Conservation (phyloP, 305 asterid species). For the Striga hermonthica region DNA sequence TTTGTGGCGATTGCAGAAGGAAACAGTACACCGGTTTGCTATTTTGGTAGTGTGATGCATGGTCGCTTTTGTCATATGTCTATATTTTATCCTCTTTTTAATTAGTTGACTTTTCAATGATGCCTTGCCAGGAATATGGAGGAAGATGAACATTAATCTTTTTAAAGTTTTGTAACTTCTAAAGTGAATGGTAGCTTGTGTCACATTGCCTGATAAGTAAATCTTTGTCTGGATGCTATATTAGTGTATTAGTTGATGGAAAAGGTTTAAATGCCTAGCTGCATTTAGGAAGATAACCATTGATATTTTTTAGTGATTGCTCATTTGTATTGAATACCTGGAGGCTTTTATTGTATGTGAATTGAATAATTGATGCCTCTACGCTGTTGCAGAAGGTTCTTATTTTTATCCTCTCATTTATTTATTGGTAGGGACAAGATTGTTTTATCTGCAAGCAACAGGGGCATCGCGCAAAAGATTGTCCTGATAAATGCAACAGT, state of each 20-base stretch:
- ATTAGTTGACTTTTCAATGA: too few species aligned
- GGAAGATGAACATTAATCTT: conserved; percentile 1
- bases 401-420: conserved; percentile 8
- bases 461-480: conserved; percentile 91
- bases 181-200: too few species aligned
- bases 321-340: neutral
- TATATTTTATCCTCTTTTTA: neutral
- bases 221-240: too few species aligned
- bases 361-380: neutral
- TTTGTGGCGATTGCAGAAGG: neutral
- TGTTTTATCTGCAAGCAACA: conserved; percentile 85
- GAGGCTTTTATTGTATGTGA: conserved; percentile 8
- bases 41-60: neutral
- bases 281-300: too few species aligned
- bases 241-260: too few species aligned
- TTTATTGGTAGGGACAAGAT: conserved; percentile 59
- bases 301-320: neutral
- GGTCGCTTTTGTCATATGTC: conserved; percentile 4
- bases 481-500: conserved; percentile 59
- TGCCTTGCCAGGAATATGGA: conserved; percentile 1
- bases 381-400: neutral
- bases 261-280: too few species aligned
- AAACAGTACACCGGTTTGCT: neutral
- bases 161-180: too few species aligned
- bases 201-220: too few species aligned